Evolutionary conservation across 768 basidiomycete species (phyloP), one percentile per base, ranked within the genome.

Genomic region (Pisolithus microcarpus): DNA sequence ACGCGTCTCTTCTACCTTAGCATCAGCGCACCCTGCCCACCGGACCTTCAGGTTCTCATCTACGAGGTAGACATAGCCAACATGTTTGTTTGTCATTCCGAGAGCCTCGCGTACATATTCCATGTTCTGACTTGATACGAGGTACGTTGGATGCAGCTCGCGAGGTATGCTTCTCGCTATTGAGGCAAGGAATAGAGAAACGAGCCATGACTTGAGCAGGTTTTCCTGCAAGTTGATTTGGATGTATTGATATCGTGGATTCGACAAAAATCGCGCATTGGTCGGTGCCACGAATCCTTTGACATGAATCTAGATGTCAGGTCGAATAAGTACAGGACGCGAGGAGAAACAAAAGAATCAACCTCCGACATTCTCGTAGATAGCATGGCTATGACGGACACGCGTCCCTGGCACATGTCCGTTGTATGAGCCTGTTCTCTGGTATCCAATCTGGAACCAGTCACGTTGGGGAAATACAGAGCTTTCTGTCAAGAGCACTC

Each of bases 171-270:
- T 70, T 21, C 76, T 71, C 48, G 87, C 83, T 19, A 98, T 77
- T 18, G 82, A 80, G 8, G 77, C 78, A n/a, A 85, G 67, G 71
- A 93, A 95, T 49, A 97, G 70, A 46, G 84, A 83, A 47, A 97
- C 87, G 30, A 98, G 80, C 63, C 93, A 79, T 1, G 88, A 87
- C 71, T 96, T 96, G 56, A 98, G 79, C 5, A 87, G 71, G 68
- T 98, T 98, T 66, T 92, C 88, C 70, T 98, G 95, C 24, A 95
- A 75, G 68, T 98, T 98, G 65, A 97, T 83, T 75, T 89, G 87
- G 45, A 90, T 64, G 56, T 80, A 82, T 69, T 84, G 85, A 64
- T 82, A 91, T 18, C 76, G 66, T 2, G 85, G 79, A 54, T 88
- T 69, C 1, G 70, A 62, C 30, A 64, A 60, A 66, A 76, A 86